Conservation (phyloP, 75 land plant species). For the Sequoiadendron giganteum region DNA sequence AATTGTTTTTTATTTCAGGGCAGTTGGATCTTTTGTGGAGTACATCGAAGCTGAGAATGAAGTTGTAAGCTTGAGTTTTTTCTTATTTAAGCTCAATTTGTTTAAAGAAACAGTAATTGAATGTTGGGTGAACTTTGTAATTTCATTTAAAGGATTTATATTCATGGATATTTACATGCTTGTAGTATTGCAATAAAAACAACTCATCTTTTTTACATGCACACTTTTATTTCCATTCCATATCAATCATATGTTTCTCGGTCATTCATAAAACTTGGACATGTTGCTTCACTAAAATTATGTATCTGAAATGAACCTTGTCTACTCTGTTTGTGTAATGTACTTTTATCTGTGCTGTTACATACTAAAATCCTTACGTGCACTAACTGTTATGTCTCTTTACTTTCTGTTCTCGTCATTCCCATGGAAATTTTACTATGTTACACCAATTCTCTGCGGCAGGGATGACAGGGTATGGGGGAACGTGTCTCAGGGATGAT, state of each 20-base stretch:
- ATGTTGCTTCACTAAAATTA: neutral
- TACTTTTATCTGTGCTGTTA: neutral
- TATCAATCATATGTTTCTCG: neutral
- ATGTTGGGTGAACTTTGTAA: neutral
- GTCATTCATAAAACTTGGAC: neutral
- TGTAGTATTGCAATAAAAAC: neutral
- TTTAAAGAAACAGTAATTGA: neutral
- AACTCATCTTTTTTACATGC: neutral
- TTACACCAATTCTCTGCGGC: too few species aligned
- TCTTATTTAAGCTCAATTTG: neutral
- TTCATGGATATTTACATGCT: neutral
- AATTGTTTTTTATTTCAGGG: slow-evolving; percentile 43
- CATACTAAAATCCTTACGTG: neutral
- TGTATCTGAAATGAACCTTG: neutral
- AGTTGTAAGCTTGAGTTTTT: slow-evolving; percentile 58
- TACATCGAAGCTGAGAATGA: slow-evolving; percentile 82
- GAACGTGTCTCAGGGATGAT: too few species aligned
- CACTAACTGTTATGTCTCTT: neutral
- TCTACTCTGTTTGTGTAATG: neutral
- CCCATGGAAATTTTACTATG: neutral
- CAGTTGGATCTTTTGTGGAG: slow-evolving; percentile 93
- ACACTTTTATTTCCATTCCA: neutral
- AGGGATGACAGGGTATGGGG: too few species aligned
- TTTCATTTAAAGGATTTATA: neutral
- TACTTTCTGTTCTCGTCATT: neutral